Conservation (phyloP, 768 basidiomycete genomes). For the Suillus occidentalis region DNA sequence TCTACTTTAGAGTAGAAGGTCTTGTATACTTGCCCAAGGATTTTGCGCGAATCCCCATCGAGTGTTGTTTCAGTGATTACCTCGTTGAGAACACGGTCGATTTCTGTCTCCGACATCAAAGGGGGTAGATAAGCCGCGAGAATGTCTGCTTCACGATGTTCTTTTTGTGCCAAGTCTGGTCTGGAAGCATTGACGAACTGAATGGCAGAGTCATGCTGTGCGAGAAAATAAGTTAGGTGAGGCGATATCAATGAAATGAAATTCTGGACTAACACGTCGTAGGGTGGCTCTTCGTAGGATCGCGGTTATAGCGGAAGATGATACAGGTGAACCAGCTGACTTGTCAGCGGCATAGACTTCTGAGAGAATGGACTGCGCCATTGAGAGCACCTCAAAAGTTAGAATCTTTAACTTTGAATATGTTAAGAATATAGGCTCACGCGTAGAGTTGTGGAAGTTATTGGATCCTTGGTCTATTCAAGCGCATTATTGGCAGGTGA, state of each 20-base stretch:
- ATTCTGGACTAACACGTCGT: constrained; percentile 51
- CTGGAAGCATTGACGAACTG: constrained; percentile 60
- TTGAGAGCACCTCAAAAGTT: neutral
- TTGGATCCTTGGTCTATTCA: constrained; percentile 54
- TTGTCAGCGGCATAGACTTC: constrained; percentile 74
- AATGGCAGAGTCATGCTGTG: constrained; percentile 57
- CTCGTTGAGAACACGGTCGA: constrained; percentile 51
- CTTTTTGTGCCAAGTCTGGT: constrained; percentile 63
- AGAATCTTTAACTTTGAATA: neutral
- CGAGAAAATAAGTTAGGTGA: constrained; percentile 12
- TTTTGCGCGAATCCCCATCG: constrained; percentile 22
- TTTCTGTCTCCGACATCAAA: constrained; percentile 50
- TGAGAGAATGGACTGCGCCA: constrained; percentile 58
- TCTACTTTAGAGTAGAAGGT: constrained; percentile 63
- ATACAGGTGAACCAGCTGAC: constrained; percentile 39
- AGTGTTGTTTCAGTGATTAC: constrained; percentile 33
- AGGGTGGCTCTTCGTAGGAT: constrained; percentile 59
- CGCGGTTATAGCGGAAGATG: constrained; percentile 48
- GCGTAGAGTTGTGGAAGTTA: constrained; percentile 55
- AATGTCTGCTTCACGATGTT: constrained; percentile 54
- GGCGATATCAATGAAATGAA: neutral
- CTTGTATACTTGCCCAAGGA: constrained; percentile 55
- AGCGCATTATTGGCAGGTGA: neutral
- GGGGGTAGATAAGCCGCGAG: constrained; percentile 61
- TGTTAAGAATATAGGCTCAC: constrained; percentile 36